These are phyloP conservation scores for Rhizophora apiculata DNA, from an alignment of 345 rosid species.

Conservation along the genomic window DNA sequence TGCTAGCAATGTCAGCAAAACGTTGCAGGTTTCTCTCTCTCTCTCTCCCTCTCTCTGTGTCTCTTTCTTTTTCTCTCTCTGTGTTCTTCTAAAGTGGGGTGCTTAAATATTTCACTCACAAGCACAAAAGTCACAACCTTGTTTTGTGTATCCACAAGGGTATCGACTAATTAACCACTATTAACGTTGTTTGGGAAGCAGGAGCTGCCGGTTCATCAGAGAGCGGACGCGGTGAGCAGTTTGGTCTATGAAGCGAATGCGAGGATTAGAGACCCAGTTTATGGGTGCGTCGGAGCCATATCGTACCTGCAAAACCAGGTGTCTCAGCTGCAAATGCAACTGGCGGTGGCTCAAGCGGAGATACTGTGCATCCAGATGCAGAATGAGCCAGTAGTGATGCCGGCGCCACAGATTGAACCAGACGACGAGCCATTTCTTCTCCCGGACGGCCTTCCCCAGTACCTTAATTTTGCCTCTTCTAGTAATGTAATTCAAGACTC, in stretches of 20 bases:
- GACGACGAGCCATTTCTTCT: constrained; percentile 17
- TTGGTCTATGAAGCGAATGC: constrained; percentile 33
- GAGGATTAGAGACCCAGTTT: constrained; percentile 32
- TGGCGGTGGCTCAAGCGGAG: constrained; percentile 31
- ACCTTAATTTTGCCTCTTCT: constrained; percentile 23
- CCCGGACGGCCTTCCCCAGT: constrained; percentile 20
- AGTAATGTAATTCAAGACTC: constrained; percentile 29
- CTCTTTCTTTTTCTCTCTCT: too few relatives aligned
- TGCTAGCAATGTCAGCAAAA: constrained; percentile 35
- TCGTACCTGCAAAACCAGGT: constrained; percentile 31
- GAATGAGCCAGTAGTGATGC: constrained; percentile 18
- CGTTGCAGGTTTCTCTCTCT: constrained; percentile 20
- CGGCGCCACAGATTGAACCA: constrained; percentile 2
- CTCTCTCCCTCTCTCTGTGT: not conserved
- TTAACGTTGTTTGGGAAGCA: constrained; percentile 3
- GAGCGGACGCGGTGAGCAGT: constrained; percentile 38
- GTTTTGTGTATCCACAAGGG: not conserved
- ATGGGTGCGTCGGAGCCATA: constrained; percentile 35
- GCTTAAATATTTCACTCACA: not conserved
- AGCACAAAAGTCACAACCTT: not conserved
- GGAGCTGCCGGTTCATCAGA: constrained; percentile 29
- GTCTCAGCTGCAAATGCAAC: constrained; percentile 32
- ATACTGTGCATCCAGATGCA: constrained; percentile 32
- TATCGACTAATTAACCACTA: too few relatives aligned
- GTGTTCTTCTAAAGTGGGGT: not conserved